These are phyloP conservation scores for Polytrichum formosum DNA, from an alignment of 225 moss, liverwort and hornwort species.

Conservation along the genomic window DNA sequence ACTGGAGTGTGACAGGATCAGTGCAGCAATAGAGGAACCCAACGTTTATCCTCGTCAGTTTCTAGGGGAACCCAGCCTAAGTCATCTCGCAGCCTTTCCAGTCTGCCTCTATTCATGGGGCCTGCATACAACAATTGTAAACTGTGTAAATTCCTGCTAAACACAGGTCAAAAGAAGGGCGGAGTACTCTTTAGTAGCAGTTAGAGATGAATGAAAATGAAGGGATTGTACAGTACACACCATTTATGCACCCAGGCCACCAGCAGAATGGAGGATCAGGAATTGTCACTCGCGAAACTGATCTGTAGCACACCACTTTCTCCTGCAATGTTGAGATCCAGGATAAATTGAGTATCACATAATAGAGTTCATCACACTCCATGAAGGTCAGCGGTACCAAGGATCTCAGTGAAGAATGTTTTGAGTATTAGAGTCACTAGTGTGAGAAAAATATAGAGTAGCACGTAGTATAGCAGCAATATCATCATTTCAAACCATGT, in stretches of 20 bases:
- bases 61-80: constrained; percentile 77
- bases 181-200: too few species aligned
- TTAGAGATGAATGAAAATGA: too few species aligned
- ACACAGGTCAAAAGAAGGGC: too few species aligned
- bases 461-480: too few species aligned
- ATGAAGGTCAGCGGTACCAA: too few species aligned
- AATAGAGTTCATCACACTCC: too few species aligned
- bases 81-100: constrained; percentile 76
- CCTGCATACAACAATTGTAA: constrained; percentile 26
- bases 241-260: constrained; percentile 85
- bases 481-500: too few species aligned
- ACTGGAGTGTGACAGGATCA: constrained; percentile 15
- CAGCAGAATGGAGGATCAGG: constrained; percentile 86
- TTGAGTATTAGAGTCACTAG: too few species aligned
- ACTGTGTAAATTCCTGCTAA: too few species aligned
- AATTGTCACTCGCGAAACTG: constrained; percentile 55
- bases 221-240: constrained; percentile 14
- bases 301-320: constrained; percentile 73
- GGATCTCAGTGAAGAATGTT: too few species aligned
- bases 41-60: constrained; percentile 77
- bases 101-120: constrained; percentile 66
- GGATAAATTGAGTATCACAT: too few species aligned
- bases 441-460: too few species aligned
- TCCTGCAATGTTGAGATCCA: constrained; percentile 36
- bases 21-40: constrained; percentile 69